A percentile compares a stretch with the other conserved stretches of the same genome.
Evolutionary conservation across 495 filamentous ascomycete species (phyloP).

Genomic region (Podospora comata): DNA sequence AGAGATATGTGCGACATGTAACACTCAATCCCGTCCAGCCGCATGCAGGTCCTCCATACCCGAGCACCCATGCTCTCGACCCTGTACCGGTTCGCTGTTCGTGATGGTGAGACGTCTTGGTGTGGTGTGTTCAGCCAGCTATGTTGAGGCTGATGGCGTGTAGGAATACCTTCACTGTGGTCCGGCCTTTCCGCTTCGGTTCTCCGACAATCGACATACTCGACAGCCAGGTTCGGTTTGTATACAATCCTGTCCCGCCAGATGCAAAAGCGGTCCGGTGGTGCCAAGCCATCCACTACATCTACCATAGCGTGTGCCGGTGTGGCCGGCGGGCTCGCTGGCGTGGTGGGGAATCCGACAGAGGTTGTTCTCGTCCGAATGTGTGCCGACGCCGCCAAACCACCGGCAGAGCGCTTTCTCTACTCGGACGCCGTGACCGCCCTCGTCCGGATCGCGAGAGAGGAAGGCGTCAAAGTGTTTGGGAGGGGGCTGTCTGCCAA

Average conservation of each 20-base stretch:
- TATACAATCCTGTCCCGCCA: slow-evolving; percentile 34
- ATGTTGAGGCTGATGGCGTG: not conserved
- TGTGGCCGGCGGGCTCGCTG: slow-evolving; percentile 65
- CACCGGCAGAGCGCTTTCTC: slow-evolving; percentile 49
- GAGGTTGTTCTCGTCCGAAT: slow-evolving; percentile 74
- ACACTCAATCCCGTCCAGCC: slow-evolving; percentile 19
- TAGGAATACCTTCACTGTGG: slow-evolving; percentile 38
- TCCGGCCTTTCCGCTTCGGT: slow-evolving; percentile 40
- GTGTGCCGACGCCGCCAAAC: slow-evolving; percentile 74
- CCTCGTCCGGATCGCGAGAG: slow-evolving; percentile 33
- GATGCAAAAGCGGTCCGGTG: slow-evolving; percentile 23
- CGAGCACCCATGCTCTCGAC: slow-evolving; percentile 35
- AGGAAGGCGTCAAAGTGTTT: slow-evolving; percentile 37
- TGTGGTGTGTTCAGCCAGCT: not conserved
- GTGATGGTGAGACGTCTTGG: slow-evolving; percentile 30
- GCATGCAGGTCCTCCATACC: slow-evolving; percentile 40
- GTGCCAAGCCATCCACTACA: slow-evolving; percentile 23
- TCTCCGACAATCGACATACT: slow-evolving; percentile 42
- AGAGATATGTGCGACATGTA: not conserved
- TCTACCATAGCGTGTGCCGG: slow-evolving; percentile 36
- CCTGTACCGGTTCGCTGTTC: slow-evolving; percentile 34
- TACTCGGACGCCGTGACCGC: slow-evolving; percentile 36
- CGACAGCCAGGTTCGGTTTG: slow-evolving; percentile 39
- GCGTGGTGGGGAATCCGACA: slow-evolving; percentile 74
- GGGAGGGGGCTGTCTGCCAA: slow-evolving; percentile 37